phyloP scores from a whole-genome alignment of 2,329 filamentous ascomycete genomes.

The Aspergillus chevalieri region DNA sequence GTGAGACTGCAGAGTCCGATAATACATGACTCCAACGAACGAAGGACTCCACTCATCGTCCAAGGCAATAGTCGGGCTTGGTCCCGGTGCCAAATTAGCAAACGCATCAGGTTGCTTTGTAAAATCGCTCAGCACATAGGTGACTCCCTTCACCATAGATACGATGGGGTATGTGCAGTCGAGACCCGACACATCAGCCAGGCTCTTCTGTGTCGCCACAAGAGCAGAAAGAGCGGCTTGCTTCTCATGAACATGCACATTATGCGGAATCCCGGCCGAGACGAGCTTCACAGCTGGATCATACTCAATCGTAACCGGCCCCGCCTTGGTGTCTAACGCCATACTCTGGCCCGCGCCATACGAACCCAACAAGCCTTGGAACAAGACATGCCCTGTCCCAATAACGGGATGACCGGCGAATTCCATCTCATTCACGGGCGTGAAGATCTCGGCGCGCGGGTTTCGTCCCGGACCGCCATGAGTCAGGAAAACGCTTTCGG shows the following conservation, averaged over 20 bases:
- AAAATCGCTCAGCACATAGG: conserved; percentile 28
- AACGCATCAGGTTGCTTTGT: conserved; percentile 16
- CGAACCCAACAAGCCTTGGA: conserved; percentile 14
- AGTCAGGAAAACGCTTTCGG: conserved; percentile 59
- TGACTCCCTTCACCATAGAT: conserved; percentile 67
- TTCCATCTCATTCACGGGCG: conserved; percentile 48
- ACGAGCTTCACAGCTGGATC: conserved; percentile 39
- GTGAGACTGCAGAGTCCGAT: conserved; percentile 11
- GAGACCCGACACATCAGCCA: background rate
- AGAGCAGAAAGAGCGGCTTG: conserved; percentile 17
- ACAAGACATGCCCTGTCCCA: conserved; percentile 42
- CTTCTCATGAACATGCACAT: conserved; percentile 54
- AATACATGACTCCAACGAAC: conserved; percentile 25
- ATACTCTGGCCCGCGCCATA: conserved; percentile 10
- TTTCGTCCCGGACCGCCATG: conserved; percentile 32
- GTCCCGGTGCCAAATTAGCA: conserved; percentile 11
- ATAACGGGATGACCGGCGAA: conserved; percentile 59
- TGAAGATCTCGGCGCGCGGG: conserved; percentile 55
- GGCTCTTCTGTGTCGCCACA: conserved; percentile 7
- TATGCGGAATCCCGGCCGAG: conserved; percentile 59
- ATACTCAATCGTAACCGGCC: conserved; percentile 38
- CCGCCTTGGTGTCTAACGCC: conserved; percentile 34
- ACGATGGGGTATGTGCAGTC: conserved; percentile 42
- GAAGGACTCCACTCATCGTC: conserved; percentile 23
- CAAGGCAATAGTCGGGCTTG: conserved; percentile 16